Conservation (phyloP, 2,329 filamentous ascomycete genomes). For the Fusarium bulbicola region DNA sequence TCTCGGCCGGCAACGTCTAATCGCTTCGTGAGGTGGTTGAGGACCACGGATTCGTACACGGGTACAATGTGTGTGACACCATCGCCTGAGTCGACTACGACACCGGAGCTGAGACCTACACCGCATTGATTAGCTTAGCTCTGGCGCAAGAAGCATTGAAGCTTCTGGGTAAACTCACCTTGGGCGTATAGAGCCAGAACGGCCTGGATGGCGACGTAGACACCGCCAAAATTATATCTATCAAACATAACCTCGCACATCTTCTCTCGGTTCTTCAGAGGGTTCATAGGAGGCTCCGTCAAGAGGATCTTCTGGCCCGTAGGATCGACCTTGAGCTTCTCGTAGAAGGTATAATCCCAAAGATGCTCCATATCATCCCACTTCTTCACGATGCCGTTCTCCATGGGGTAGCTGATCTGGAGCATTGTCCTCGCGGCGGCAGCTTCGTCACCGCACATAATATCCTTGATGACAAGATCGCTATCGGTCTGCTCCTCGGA, state of each 20-base stretch:
- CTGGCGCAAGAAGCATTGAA: neutral
- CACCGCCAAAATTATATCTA: constrained; percentile 92
- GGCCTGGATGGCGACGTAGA: constrained; percentile 98
- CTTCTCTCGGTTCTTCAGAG: constrained; percentile 93
- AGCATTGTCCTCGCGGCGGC: constrained; percentile 96
- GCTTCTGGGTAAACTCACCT: constrained; percentile 62
- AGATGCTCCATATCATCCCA: constrained; percentile 99
- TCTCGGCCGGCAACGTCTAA: constrained; percentile 96
- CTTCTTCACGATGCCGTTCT: constrained; percentile 98
- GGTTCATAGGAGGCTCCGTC: constrained; percentile 98
- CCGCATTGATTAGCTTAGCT: constrained; percentile 13
- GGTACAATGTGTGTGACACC: constrained; percentile 99
- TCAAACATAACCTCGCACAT: constrained; percentile 99
- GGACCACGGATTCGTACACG: constrained; percentile 96
- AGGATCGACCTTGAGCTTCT: constrained; percentile 95
- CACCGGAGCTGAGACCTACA: constrained; percentile 83
- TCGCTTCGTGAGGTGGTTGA: constrained; percentile 94
- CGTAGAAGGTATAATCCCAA: constrained; percentile 98
- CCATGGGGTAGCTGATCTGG: constrained; percentile 99
- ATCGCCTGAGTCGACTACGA: constrained; percentile 98
- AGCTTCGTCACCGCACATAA: constrained; percentile 99
- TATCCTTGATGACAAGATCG: constrained; percentile 85
- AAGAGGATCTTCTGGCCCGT: constrained; percentile 95
- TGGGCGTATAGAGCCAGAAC: constrained; percentile 96
- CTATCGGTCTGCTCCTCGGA: constrained; percentile 81